These are phyloP conservation scores for Akanthomyces lecanii DNA, from an alignment of 2,329 filamentous ascomycete genomes.

Conservation along the genomic window DNA sequence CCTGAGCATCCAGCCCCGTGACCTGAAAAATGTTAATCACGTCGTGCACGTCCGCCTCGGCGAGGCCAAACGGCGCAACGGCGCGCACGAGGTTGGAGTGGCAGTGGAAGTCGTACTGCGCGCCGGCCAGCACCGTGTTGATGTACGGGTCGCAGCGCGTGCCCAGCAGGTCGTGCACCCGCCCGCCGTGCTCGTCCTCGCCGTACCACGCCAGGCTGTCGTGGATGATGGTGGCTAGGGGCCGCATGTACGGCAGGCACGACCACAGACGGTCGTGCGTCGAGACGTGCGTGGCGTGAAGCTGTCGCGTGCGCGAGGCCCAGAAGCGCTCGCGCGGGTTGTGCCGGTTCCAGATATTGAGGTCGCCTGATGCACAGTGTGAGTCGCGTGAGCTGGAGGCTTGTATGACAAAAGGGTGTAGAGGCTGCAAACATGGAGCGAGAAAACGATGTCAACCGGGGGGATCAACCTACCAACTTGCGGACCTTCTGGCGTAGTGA, in stretches of 20 bases:
- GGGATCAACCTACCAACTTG: constrained; percentile 55
- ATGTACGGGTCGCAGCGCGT: constrained; percentile 85
- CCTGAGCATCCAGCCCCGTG: constrained; percentile 67
- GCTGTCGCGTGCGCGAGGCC: constrained; percentile 72
- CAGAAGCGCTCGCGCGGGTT: constrained; percentile 80
- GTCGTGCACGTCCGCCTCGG: constrained; percentile 74
- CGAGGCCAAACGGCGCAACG: constrained; percentile 62
- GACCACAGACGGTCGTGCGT: constrained; percentile 74
- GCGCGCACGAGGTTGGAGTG: constrained; percentile 77
- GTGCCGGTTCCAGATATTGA: constrained; percentile 75
- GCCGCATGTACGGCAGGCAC: constrained; percentile 63
- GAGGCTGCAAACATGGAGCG: too few species aligned
- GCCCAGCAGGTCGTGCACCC: constrained; percentile 74
- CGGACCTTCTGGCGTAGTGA: constrained; percentile 71
- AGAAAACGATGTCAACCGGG: neutral
- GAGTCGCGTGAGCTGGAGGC: too few species aligned
- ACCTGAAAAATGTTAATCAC: constrained; percentile 86
- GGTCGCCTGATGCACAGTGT: constrained; percentile 49
- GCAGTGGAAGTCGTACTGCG: constrained; percentile 75
- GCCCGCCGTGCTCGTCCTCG: constrained; percentile 57
- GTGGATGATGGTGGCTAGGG: constrained; percentile 21
- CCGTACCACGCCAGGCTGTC: constrained; percentile 42
- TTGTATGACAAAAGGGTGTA: too few species aligned
- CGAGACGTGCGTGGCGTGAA: constrained; percentile 71
- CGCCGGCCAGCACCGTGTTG: constrained; percentile 66